These are phyloP conservation scores for Lizanozyma gosingica DNA, from an alignment of 1,139 yeast genomes.

Conservation along the genomic window DNA sequence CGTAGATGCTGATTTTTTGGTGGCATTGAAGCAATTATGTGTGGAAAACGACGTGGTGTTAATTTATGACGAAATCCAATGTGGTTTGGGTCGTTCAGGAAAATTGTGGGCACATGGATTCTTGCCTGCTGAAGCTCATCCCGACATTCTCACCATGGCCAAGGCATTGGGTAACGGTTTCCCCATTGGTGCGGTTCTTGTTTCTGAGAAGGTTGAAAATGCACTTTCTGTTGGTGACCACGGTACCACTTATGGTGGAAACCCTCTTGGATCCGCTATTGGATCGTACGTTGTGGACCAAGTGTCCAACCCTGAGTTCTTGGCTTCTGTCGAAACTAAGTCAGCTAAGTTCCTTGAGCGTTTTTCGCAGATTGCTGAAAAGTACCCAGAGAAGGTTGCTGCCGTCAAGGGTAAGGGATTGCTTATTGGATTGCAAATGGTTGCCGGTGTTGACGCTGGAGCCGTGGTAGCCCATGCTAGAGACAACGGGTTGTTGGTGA, in stretches of 20 bases:
- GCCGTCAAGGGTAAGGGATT: slow-evolving; percentile 85
- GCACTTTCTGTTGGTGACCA: slow-evolving; percentile 85
- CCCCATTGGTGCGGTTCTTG: slow-evolving; percentile 92
- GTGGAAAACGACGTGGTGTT: slow-evolving; percentile 61
- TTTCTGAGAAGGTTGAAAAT: slow-evolving; percentile 67
- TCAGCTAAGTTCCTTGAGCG: slow-evolving; percentile 45
- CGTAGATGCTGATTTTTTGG: slow-evolving; percentile 54
- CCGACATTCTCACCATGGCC: slow-evolving; percentile 90
- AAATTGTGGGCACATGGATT: slow-evolving; percentile 85
- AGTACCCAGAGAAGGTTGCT: slow-evolving; percentile 49
- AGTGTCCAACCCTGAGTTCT: slow-evolving; percentile 52
- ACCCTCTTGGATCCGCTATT: slow-evolving; percentile 81
- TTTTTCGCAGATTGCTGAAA: slow-evolving; percentile 42
- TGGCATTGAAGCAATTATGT: slow-evolving; percentile 61
- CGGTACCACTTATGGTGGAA: slow-evolving; percentile 97
- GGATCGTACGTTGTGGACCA: slow-evolving; percentile 68
- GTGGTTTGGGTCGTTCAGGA: slow-evolving; percentile 93
- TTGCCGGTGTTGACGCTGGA: slow-evolving; percentile 47
- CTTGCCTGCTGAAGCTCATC: slow-evolving; percentile 71
- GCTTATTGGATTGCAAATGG: slow-evolving; percentile 73
- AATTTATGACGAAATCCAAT: slow-evolving; percentile 92
- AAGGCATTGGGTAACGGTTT: slow-evolving; percentile 97
- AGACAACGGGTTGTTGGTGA: slow-evolving; percentile 70
- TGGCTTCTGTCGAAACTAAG: slow-evolving; percentile 48
- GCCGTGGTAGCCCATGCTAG: slow-evolving; percentile 60